Percentiles rank a stretch among this genome's conserved stretches.
Evolutionary conservation across 768 basidiomycete genomes (phyloP).

Genomic region (Xerocomus spinulosus): DNA sequence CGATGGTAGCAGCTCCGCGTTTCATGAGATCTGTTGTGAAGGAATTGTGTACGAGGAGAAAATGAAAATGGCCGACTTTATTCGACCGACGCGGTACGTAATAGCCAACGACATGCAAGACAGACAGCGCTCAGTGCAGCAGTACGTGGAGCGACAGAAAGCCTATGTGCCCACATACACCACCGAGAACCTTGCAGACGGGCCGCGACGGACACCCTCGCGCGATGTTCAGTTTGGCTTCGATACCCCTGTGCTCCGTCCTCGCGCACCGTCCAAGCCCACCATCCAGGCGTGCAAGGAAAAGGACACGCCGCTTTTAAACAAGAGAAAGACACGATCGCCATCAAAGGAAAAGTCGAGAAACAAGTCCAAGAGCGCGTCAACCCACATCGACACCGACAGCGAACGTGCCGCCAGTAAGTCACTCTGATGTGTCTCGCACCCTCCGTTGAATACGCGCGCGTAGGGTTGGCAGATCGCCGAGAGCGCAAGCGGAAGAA

Average conservation of each 20-base stretch:
- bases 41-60: too few species aligned
- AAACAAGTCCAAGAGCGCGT: slow-evolving; percentile 20
- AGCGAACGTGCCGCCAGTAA: slow-evolving; percentile 36
- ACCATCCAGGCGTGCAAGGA: not conserved
- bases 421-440: slow-evolving; percentile 11
- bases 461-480: slow-evolving; percentile 57
- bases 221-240: slow-evolving; percentile 37
- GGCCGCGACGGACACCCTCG: slow-evolving; percentile 1
- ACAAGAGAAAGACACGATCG: not conserved
- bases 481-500: slow-evolving; percentile 60
- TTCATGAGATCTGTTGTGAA: slow-evolving; percentile 12
- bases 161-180: slow-evolving; percentile 42
- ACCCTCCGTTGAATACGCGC: not conserved
- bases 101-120: slow-evolving; percentile 26
- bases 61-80: slow-evolving; percentile 1
- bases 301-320: not conserved
- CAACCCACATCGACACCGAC: slow-evolving; percentile 23
- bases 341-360: slow-evolving; percentile 19
- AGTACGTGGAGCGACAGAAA: slow-evolving; percentile 49
- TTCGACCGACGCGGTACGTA: not conserved
- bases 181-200: slow-evolving; percentile 32
- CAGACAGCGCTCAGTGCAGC: slow-evolving; percentile 38
- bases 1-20: slow-evolving; percentile 14
- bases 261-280: slow-evolving; percentile 32
- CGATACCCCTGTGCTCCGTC: slow-evolving; percentile 52